Base-by-base conservation (phyloP, 2,329 filamentous ascomycete species). In the Ciborinia camelliae region DNA sequence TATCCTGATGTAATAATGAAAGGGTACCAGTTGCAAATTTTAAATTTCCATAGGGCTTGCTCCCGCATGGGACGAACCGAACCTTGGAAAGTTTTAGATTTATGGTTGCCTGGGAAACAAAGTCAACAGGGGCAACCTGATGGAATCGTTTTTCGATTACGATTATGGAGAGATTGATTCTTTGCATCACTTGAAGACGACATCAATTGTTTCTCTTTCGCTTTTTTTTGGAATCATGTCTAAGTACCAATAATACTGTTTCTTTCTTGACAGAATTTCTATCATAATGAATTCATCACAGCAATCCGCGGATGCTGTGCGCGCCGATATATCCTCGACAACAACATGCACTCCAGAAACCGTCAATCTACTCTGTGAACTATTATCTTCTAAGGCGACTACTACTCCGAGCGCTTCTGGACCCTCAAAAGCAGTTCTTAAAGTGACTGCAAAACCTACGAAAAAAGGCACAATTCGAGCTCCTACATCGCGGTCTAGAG, bases 341-440 rank as follows among this genome's bases (percentile, higher is more conserved):
- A 73, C 79, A 61, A 81, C 81, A 70, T 84, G 82, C 70, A 79
- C 81, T 37, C 74, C 79, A 18, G 72, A 77, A 14, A 84, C 80
- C 2, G 76, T 79, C 6, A 73, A 76, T 54, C 72, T 78, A 28
- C 77, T 85, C 62, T 81, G 79, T 68, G 76, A 78, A 15, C 72
- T 85, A 20, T 75, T 85, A 15, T 70, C 77, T 20, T 74, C 79
- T 32, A 78, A 77, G 61, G 68, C 67, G 55, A 67, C 76, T 58
- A 67, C 66, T 47, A 65, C 63, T 63, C 53, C 63, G 62, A 64
- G 51, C 26, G 54, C 47, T n/a, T 45, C 58, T 20, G 53, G 52
- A 23, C 41, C 48, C 39, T 48, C 64, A 5, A 65, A 55, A 55
- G 18, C 6, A 55, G 66, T 18, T n/a, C 52, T 65, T 18, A 66